Evolutionary conservation across 306 rosid genomes (phyloP).

Genomic region (Senna tora): DNA sequence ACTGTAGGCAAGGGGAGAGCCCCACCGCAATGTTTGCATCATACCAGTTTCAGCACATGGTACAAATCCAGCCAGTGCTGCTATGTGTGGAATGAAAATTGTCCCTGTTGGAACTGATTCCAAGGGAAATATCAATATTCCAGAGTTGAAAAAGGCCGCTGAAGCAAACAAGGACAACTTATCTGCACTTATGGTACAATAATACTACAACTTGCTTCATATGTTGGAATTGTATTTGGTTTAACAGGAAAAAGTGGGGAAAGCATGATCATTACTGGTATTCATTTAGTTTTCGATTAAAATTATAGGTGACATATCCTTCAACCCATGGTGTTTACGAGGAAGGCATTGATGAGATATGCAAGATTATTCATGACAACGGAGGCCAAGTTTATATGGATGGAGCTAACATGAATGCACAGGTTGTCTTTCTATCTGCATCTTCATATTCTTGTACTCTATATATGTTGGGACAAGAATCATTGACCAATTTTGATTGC

Average conservation of each 20-base stretch:
- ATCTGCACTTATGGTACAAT: constrained; percentile 83
- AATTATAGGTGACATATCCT: constrained; percentile 92
- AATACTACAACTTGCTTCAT: constrained; percentile 31
- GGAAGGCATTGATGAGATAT: constrained; percentile 85
- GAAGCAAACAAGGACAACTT: constrained; percentile 79
- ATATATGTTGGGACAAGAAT: background rate
- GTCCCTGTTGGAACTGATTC: constrained; percentile 98
- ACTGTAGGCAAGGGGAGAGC: constrained; percentile 90
- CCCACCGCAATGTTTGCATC: constrained; percentile 92
- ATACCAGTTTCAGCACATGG: constrained; percentile 99
- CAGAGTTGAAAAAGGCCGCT: constrained; percentile 93
- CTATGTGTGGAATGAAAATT: constrained; percentile 99
- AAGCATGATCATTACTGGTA: constrained; percentile 14
- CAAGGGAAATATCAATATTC: constrained; percentile 92
- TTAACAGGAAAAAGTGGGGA: background rate
- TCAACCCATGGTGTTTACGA: constrained; percentile 78
- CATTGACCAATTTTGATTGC: constrained; percentile 18
- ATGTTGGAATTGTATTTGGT: constrained; percentile 14
- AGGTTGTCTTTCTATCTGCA: constrained; percentile 3
- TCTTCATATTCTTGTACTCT: background rate
- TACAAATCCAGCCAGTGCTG: constrained; percentile 99
- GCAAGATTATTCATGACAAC: constrained; percentile 95
- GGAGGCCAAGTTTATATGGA: constrained; percentile 99
- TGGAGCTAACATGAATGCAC: constrained; percentile 70
- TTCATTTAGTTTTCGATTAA: constrained; percentile 41